These are phyloP conservation scores for Ephemerocybe angulata DNA, from an alignment of 768 basidiomycete species.

Conservation along the genomic window DNA sequence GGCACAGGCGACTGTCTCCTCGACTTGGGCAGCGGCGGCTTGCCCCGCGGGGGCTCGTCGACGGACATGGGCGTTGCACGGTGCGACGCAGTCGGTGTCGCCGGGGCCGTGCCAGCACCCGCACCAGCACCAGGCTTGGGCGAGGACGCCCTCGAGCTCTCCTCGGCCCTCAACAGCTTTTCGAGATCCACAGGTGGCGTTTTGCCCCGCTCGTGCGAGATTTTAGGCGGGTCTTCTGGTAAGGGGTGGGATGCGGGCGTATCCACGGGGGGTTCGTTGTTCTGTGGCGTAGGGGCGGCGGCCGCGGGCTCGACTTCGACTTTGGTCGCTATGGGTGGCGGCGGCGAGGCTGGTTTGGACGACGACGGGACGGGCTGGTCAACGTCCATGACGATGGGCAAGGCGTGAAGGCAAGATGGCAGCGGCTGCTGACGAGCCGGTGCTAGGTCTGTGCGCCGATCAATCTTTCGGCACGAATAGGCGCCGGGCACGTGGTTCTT, in stretches of 20 bases:
- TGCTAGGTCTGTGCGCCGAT: slow-evolving; percentile 25
- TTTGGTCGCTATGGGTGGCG: slow-evolving; percentile 2
- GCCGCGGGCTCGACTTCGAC: slow-evolving; percentile 3
- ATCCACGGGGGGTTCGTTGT: neutral
- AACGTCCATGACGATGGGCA: slow-evolving; percentile 13
- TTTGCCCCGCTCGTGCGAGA: neutral
- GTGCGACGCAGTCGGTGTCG: slow-evolving; percentile 17
- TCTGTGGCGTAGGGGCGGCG: slow-evolving; percentile 4
- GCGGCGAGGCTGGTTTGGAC: neutral
- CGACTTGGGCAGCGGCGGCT: slow-evolving; percentile 11
- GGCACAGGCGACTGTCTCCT: slow-evolving; percentile 25
- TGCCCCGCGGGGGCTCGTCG: slow-evolving; percentile 18
- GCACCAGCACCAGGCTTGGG: slow-evolving; percentile 5
- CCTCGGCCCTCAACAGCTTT: slow-evolving; percentile 7
- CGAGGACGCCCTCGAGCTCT: neutral
- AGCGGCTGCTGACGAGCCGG: neutral
- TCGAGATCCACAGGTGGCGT: neutral
- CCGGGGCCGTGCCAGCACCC: neutral
- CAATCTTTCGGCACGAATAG: slow-evolving; percentile 23
- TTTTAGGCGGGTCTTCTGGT: slow-evolving; percentile 7
- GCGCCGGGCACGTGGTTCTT: slow-evolving; percentile 2
- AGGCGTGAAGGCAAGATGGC: slow-evolving; percentile 15
- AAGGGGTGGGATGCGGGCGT: neutral
- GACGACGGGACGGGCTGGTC: slow-evolving; percentile 6
- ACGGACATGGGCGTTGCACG: slow-evolving; percentile 39